These are phyloP conservation scores for Penicillium sp. DNA, from an alignment of 2,329 filamentous ascomycete species.

Conservation along the genomic window DNA sequence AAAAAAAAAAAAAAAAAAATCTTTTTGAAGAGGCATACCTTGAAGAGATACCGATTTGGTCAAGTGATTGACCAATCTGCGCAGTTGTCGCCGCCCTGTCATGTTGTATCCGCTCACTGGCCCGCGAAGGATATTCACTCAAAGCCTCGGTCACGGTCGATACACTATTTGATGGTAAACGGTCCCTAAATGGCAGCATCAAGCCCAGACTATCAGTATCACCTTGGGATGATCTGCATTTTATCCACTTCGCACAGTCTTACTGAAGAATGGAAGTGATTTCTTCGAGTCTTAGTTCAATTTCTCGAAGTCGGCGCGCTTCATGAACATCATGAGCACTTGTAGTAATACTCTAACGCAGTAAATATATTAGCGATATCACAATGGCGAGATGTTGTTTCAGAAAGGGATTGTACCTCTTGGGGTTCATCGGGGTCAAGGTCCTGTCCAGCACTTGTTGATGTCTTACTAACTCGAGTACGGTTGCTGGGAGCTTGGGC, in stretches of 20 bases:
- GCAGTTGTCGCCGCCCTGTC: neutral
- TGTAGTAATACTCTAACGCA: neutral
- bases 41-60: neutral
- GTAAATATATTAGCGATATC: too few relatives aligned
- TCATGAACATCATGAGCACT: constrained; percentile 1
- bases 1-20: too few relatives aligned
- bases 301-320: constrained; percentile 21
- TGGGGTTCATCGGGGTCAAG: neutral
- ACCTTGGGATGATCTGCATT: neutral
- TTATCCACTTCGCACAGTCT: neutral
- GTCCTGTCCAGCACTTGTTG: neutral
- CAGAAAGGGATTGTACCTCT: constrained; percentile 1
- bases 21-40: neutral
- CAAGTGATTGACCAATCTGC: neutral
- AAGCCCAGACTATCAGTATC: neutral
- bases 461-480: neutral
- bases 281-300: constrained; percentile 27
- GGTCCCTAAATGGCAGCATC: constrained; percentile 9
- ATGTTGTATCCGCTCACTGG: neutral
- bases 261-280: constrained; percentile 26
- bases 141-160: neutral
- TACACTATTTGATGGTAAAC: constrained; percentile 8
- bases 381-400: too few relatives aligned
- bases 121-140: neutral
- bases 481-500: constrained; percentile 10